These are phyloP conservation scores for Camellia sinensis DNA, from an alignment of 148 eudicot species.

Conservation along the genomic window DNA sequence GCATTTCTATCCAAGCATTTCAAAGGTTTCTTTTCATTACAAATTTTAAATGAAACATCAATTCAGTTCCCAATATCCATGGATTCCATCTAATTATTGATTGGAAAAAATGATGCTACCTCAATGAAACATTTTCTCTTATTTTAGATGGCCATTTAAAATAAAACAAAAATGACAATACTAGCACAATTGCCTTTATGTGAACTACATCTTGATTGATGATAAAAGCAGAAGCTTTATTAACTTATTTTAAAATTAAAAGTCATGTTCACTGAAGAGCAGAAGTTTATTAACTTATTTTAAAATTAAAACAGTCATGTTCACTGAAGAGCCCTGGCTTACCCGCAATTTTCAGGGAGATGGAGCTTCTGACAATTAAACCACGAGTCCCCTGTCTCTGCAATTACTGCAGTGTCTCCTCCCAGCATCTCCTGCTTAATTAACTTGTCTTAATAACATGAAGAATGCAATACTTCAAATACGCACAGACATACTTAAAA, in stretches of 20 bases:
- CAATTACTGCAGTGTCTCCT: constrained; percentile 63
- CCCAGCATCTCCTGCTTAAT: constrained; percentile 66
- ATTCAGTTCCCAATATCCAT: background rate
- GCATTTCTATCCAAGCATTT: background rate
- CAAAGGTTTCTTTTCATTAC: background rate
- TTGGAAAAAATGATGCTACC: background rate
- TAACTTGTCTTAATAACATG: background rate
- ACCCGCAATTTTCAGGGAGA: constrained; percentile 83
- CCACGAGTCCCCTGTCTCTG: constrained; percentile 87
- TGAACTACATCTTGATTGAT: background rate
- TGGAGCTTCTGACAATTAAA: constrained; percentile 79
- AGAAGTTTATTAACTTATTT: background rate
- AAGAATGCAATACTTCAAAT: background rate
- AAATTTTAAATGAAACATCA: background rate
- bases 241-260: background rate
- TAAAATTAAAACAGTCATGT: background rate
- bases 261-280: background rate
- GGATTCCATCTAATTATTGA: background rate
- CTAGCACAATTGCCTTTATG: background rate
- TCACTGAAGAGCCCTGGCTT: constrained; percentile 15
- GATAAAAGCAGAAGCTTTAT: background rate
- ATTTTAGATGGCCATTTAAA: background rate
- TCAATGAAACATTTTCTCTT: background rate
- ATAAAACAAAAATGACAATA: background rate
- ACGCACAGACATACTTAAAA: background rate